A percentile compares a stretch with the other conserved stretches of the same genome.
These are phyloP conservation scores for Coemansia brasiliensis DNA, from an alignment of 192 early-diverging fungal species.

Conservation along the genomic window DNA sequence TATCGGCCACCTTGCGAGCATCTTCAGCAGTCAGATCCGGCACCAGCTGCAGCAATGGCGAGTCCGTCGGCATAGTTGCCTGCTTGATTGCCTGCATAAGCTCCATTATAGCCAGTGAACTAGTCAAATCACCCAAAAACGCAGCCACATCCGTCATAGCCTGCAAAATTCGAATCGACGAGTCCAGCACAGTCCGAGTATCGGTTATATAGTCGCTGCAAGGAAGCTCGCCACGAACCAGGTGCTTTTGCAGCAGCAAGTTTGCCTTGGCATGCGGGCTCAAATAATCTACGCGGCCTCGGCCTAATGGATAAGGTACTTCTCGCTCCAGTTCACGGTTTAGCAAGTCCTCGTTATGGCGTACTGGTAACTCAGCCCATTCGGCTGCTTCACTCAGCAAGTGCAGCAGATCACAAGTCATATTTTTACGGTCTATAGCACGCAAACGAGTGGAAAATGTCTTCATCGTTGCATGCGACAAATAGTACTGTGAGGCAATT, in stretches of 20 bases:
- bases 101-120: constrained; percentile 72
- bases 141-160: constrained; percentile 93
- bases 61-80: constrained; percentile 78
- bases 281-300: constrained; percentile 59
- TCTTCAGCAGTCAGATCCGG: constrained; percentile 51
- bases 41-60: constrained; percentile 65
- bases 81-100: constrained; percentile 93
- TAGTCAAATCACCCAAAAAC: constrained; percentile 63
- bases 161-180: constrained; percentile 85
- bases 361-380: constrained; percentile 88
- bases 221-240: constrained; percentile 77
- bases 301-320: constrained; percentile 66
- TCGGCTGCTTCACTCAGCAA: constrained; percentile 82
- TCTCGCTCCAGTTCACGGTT: constrained; percentile 79
- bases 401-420: constrained; percentile 67
- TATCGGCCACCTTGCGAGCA: not conserved
- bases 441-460: constrained; percentile 64
- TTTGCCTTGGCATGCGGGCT: constrained; percentile 90
- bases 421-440: constrained; percentile 34
- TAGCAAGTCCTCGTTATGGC: constrained; percentile 92
- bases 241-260: constrained; percentile 85
- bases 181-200: constrained; percentile 86
- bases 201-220: constrained; percentile 92
- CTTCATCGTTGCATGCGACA: constrained; percentile 78
- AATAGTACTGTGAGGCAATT: constrained; percentile 92